Percentiles rank a stretch among this genome's conserved stretches.
Evolutionary conservation across 352 stramenopile genomes (phyloP).

Genomic region (Phytophthora melonis): DNA sequence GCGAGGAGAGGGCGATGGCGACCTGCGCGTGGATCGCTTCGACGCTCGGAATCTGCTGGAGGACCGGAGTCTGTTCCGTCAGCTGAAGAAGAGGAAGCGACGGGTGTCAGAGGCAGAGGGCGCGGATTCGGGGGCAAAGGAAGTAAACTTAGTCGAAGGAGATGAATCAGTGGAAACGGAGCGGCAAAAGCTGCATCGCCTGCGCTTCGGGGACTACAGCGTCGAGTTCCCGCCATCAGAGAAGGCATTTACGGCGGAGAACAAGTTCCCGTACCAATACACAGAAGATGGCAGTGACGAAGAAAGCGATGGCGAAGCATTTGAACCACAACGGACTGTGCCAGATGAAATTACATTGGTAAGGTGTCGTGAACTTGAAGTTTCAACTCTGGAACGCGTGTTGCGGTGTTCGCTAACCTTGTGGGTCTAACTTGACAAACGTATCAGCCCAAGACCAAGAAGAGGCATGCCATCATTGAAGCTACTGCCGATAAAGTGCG

Average conservation of each 20-base stretch:
- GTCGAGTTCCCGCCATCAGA: constrained; percentile 46
- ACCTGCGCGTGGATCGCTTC: constrained; percentile 65
- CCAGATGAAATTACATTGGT: constrained; percentile 42
- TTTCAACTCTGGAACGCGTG: not conserved
- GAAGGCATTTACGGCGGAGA: constrained; percentile 24
- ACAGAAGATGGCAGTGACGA: constrained; percentile 43
- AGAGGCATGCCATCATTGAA: constrained; percentile 50
- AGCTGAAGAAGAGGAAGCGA: constrained; percentile 51
- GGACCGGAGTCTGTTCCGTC: constrained; percentile 55
- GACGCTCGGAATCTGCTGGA: constrained; percentile 72
- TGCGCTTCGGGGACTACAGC: constrained; percentile 60
- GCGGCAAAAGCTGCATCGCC: constrained; percentile 44
- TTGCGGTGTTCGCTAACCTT: not conserved
- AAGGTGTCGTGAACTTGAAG: not conserved
- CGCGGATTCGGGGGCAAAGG: not conserved
- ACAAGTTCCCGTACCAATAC: constrained; percentile 58
- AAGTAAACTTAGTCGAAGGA: not conserved
- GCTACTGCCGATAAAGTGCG: constrained; percentile 58
- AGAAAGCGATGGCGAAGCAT: constrained; percentile 36
- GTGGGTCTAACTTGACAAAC: not conserved
- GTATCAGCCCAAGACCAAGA: constrained; percentile 52
- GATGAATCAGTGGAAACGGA: constrained; percentile 18
- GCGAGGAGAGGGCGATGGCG: constrained; percentile 41
- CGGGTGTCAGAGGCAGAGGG: not conserved
- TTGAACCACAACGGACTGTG: constrained; percentile 39